phyloP scores from a whole-genome alignment of 2,329 filamentous ascomycete species.

The Ceratocystis huliohia region DNA sequence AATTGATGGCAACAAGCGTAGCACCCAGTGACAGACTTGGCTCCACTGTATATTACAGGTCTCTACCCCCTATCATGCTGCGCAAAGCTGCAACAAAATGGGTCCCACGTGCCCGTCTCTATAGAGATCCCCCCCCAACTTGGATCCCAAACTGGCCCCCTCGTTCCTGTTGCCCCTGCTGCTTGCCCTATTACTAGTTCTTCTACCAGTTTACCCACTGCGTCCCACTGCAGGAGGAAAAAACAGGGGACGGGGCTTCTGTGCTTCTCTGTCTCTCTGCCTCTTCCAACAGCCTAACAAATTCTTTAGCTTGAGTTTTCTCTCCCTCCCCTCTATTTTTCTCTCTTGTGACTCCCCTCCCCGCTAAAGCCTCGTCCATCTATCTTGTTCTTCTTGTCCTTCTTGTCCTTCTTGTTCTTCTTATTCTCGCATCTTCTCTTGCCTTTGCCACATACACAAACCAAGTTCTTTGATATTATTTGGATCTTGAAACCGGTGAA shows the following conservation, averaged over 20 bases:
- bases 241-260: neutral
- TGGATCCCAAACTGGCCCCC: neutral
- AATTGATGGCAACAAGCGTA: neutral
- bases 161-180: neutral
- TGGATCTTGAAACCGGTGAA: neutral
- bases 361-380: neutral
- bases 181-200: too few species aligned
- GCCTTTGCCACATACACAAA: neutral
- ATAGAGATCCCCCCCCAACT: neutral
- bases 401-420: neutral
- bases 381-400: neutral
- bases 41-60: neutral
- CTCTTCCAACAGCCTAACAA: neutral
- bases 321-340: neutral
- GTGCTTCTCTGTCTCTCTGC: neutral
- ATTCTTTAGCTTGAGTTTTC: neutral
- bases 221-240: neutral
- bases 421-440: neutral
- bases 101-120: conserved; percentile 2
- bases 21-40: neutral
- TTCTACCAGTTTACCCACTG: too few species aligned
- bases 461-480: neutral
- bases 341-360: neutral
- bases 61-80: neutral
- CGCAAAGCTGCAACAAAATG: neutral